A percentile compares a stretch with the other conserved stretches of the same genome.
Evolutionary conservation across 345 rosid genomes (phyloP).

Genomic region (Isatis tinctoria): DNA sequence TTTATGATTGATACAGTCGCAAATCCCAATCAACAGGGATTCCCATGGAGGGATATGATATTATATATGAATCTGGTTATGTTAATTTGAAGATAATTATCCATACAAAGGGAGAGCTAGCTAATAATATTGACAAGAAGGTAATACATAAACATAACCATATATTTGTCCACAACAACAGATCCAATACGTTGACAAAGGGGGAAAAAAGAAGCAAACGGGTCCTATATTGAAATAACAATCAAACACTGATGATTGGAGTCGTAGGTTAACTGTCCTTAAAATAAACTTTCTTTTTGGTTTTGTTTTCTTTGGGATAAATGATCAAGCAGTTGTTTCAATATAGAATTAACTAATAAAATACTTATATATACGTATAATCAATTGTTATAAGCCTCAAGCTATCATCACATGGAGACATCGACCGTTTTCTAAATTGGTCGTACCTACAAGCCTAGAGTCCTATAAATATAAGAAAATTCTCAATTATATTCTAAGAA

Average conservation of each 20-base stretch:
- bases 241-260: background rate
- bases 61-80: background rate
- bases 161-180: background rate
- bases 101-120: background rate
- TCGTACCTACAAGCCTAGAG: conserved; percentile 17
- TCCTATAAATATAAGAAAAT: background rate
- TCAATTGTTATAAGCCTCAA: background rate
- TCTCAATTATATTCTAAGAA: too few species aligned
- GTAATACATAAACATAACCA: background rate
- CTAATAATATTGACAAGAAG: background rate
- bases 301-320: background rate
- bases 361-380: background rate
- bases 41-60: conserved; percentile 6
- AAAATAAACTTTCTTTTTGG: background rate
- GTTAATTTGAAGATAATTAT: background rate
- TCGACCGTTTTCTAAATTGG: background rate
- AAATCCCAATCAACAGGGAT: conserved; percentile 5
- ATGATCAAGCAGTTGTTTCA: background rate
- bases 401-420: conserved; percentile 1
- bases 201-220: background rate
- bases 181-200: conserved; percentile 1
- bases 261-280: background rate
- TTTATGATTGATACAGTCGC: conserved; percentile 4
- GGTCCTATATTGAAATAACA: background rate
- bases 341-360: background rate